These are phyloP conservation scores for Mycena vulgaris DNA, from an alignment of 768 basidiomycete genomes.

Conservation along the genomic window DNA sequence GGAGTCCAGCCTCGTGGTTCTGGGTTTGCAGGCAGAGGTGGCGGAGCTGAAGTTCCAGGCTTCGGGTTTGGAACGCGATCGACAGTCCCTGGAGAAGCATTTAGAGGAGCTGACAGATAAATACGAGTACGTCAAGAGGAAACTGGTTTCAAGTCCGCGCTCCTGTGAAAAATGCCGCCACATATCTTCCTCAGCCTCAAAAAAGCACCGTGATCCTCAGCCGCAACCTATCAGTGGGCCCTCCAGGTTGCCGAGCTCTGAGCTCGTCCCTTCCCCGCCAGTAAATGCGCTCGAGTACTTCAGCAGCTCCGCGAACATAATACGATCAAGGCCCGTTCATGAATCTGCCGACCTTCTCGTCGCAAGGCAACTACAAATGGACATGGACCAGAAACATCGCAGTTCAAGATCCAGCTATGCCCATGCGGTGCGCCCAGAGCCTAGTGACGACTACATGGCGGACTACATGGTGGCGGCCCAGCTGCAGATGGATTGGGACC, in stretches of 20 bases:
- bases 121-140: slow-evolving; percentile 21
- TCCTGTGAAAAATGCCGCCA: slow-evolving; percentile 5
- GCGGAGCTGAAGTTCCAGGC: slow-evolving; percentile 54
- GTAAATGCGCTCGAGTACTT: slow-evolving; percentile 37
- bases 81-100: slow-evolving; percentile 47
- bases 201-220: not conserved
- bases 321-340: slow-evolving; percentile 7
- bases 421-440: not conserved
- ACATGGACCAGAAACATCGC: not conserved
- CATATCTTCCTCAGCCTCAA: not conserved
- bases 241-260: slow-evolving; percentile 42
- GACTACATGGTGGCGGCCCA: slow-evolving; percentile 36
- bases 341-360: slow-evolving; percentile 22
- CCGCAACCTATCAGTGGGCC: slow-evolving; percentile 17
- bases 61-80: slow-evolving; percentile 39
- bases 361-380: slow-evolving; percentile 32
- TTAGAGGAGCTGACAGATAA: slow-evolving; percentile 36
- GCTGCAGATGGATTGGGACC: slow-evolving; percentile 39
- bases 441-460: slow-evolving; percentile 30
- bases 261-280: slow-evolving; percentile 44
- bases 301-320: slow-evolving; percentile 29
- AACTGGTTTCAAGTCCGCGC: not conserved
- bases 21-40: slow-evolving; percentile 59
- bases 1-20: slow-evolving; percentile 65
- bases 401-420: slow-evolving; percentile 13